A percentile compares a stretch with the other conserved stretches of the same genome.
phyloP scores from a whole-genome alignment of 495 filamentous ascomycete genomes.

The Talaromyces nanjingensis region DNA sequence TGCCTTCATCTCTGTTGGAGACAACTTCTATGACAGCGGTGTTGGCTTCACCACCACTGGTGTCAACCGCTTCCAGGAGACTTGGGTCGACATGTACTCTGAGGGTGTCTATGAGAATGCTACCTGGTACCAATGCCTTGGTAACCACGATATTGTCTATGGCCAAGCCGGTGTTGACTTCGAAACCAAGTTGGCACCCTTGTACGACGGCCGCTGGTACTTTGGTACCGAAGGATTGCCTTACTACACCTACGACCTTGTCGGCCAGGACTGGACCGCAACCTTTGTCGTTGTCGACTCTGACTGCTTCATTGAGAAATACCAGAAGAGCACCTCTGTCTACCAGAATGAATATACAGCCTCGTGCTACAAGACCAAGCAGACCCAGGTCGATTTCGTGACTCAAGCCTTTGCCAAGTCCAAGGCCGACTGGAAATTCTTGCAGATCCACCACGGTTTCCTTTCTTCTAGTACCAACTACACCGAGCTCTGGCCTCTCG shows the following conservation, averaged over 20 bases:
- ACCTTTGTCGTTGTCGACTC: conserved; percentile 18
- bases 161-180: conserved; percentile 18
- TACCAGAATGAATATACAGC: conserved; percentile 16
- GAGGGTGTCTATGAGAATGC: conserved; percentile 13
- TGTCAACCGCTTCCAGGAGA: conserved; percentile 16
- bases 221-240: conserved; percentile 15
- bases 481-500: conserved; percentile 15
- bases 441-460: conserved; percentile 19
- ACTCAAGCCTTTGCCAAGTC: conserved; percentile 13
- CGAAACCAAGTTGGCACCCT: conserved; percentile 14
- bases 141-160: conserved; percentile 17
- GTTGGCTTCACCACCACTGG: conserved; percentile 16
- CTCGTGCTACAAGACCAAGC: conserved; percentile 15
- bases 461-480: conserved; percentile 15
- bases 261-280: conserved; percentile 16
- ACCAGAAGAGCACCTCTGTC: conserved; percentile 14
- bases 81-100: conserved; percentile 17
- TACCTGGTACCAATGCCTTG: conserved; percentile 17
- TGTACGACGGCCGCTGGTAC: conserved; percentile 17
- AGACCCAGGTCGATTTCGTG: conserved; percentile 16
- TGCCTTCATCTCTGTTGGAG: conserved; percentile 15
- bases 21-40: conserved; percentile 20
- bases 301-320: conserved; percentile 18
- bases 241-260: conserved; percentile 18
- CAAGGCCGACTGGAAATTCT: conserved; percentile 18